These are phyloP conservation scores for Tolypocladium tundrense DNA, from an alignment of 2,329 filamentous ascomycete genomes.

Conservation along the genomic window DNA sequence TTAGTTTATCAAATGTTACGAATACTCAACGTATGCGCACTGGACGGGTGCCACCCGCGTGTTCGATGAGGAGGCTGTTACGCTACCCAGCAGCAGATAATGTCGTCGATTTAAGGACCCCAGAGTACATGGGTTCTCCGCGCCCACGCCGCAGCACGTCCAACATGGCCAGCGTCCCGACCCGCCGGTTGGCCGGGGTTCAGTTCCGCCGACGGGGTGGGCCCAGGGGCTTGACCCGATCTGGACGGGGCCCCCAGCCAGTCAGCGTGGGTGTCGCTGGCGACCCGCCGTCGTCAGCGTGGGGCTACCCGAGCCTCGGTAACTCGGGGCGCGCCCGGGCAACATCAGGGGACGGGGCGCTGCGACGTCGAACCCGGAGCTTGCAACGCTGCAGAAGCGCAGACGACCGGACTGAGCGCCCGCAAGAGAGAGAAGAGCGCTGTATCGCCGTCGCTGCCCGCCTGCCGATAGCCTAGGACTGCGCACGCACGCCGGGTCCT, in stretches of 20 bases:
- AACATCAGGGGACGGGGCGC: background rate
- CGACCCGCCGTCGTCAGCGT: background rate
- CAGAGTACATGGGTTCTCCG: background rate
- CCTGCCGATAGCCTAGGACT: background rate
- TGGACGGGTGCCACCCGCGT: background rate
- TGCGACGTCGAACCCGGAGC: background rate
- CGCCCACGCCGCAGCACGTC: background rate
- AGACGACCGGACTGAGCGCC: background rate
- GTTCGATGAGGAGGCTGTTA: too few relatives aligned
- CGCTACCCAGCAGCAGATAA: too few relatives aligned
- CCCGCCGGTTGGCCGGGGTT: background rate
- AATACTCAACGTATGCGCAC: background rate
- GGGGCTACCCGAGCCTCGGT: background rate
- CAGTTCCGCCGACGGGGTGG: background rate
- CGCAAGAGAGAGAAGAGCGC: background rate
- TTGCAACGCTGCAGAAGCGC: background rate
- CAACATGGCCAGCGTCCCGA: background rate
- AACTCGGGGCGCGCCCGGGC: background rate
- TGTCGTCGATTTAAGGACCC: background rate
- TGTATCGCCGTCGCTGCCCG: background rate
- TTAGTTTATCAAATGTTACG: background rate
- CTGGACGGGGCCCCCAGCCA: background rate
- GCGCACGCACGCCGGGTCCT: background rate
- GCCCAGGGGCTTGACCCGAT: background rate
- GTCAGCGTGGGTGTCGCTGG: too few relatives aligned